Evolutionary conservation across 139 green algal genomes (phyloP), one percentile per base, ranked within the genome.

Genomic region (Chlorella sp.): DNA sequence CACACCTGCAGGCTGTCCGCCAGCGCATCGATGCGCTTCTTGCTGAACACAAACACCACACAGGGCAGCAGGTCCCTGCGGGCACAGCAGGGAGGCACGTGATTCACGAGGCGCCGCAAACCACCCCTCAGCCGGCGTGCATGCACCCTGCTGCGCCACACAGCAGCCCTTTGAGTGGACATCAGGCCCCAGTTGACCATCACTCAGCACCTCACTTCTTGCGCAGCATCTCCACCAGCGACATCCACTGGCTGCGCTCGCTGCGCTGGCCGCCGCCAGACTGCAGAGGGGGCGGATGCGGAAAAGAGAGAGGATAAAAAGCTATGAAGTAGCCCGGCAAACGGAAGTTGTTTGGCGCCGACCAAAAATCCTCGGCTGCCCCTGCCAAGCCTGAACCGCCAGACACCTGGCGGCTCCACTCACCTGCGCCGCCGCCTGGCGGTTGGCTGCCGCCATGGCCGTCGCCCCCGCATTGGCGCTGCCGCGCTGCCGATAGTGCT

Each of bases 41-140:
- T 98, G 84, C 86, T 94, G 89, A 99, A 99, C 67, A 88, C 93
- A 89, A 99, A 99, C 41, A 96, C 87, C 41, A 97, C 93, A 74
- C 92, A 88, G 1, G 96, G 96, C 73, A 97, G 89, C 82, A 98
- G 89, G 40, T 89, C 84, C 87, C 87, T 91, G 84, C 41, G 9
- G 11, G 36, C 36, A 24, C 6, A 69, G 14, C 62, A 69, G 62
- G 62, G 14, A 30, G 62, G 26, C 4, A n/a, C n/a, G n/a, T n/a
- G 62, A 30, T 26, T 69, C 22, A 38, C 6, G 11, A 30, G 62
- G 62, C 62, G 22, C 28, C 62, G 28, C 3, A 30, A 20, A 65
- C 22, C 58, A 65, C 16, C 8, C 19, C 4, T 20, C 44, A 65
- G 44, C 73, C n/a, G n/a, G n/a, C n/a, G n/a, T n/a, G n/a, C n/a